phyloP scores from a whole-genome alignment of 2,329 filamentous ascomycete genomes.

The Paracoccidioides lutzii region DNA sequence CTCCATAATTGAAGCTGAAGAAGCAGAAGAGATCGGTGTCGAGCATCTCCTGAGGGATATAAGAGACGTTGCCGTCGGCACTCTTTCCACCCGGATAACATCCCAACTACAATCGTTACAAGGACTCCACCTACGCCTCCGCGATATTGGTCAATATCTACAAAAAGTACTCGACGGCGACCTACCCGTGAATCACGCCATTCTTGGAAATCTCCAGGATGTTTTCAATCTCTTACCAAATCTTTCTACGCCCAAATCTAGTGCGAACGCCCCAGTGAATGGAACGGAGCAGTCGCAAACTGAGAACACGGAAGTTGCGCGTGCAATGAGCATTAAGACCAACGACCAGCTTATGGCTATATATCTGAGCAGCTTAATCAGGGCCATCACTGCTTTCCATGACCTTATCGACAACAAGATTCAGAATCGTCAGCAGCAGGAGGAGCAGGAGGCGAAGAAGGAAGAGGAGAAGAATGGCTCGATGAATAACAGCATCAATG shows the following conservation, averaged over 20 bases:
- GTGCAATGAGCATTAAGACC: slow-evolving; percentile 97
- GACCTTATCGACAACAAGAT: slow-evolving; percentile 99
- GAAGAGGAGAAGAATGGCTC: slow-evolving; percentile 42
- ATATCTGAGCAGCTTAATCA: slow-evolving; percentile 90
- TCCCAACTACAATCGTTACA: slow-evolving; percentile 96
- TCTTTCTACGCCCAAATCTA: slow-evolving; percentile 65
- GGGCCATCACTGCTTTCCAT: slow-evolving; percentile 97
- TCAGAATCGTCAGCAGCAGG: slow-evolving; percentile 92
- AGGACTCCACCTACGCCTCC: slow-evolving; percentile 82
- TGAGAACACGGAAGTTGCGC: slow-evolving; percentile 73
- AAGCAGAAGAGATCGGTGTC: slow-evolving; percentile 97
- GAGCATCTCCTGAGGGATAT: slow-evolving; percentile 97
- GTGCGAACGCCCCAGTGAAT: slow-evolving; percentile 39
- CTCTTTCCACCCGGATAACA: slow-evolving; percentile 89
- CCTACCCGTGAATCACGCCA: slow-evolving; percentile 91
- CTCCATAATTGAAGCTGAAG: slow-evolving; percentile 95
- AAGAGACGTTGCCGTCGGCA: slow-evolving; percentile 92
- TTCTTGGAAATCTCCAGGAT: slow-evolving; percentile 95
- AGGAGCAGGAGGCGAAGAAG: slow-evolving; percentile 79
- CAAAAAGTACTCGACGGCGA: slow-evolving; percentile 90
- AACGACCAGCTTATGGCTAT: slow-evolving; percentile 99
- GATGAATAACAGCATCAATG: slow-evolving; percentile 6
- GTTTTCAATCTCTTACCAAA: slow-evolving; percentile 98
- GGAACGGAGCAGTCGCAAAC: slow-evolving; percentile 42
- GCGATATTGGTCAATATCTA: slow-evolving; percentile 89